These are phyloP conservation scores for Malus hybrid DNA, from an alignment of 331 rosid genomes.

Conservation along the genomic window DNA sequence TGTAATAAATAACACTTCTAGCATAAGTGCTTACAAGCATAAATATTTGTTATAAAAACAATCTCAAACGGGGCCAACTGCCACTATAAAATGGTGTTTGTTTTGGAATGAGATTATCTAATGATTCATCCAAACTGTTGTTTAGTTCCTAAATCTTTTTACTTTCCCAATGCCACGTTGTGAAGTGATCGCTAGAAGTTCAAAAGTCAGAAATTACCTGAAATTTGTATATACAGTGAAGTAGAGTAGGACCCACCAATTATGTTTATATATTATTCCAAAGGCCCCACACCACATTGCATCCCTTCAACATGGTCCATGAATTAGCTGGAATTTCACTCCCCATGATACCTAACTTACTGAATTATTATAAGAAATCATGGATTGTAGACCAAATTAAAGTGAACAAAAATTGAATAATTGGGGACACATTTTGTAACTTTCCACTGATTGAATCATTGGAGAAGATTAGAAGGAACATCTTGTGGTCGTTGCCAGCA, in stretches of 20 bases:
- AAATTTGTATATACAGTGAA: neutral
- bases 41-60: neutral
- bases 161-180: neutral
- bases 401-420: constrained; percentile 1
- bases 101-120: neutral
- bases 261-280: neutral
- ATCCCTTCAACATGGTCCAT: constrained; percentile 16
- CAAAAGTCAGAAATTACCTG: neutral
- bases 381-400: constrained; percentile 14
- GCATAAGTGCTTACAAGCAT: too few species aligned
- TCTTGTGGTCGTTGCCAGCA: constrained; percentile 15
- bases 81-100: neutral
- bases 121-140: constrained; percentile 1
- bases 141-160: neutral
- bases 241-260: constrained; percentile 5
- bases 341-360: constrained; percentile 4
- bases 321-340: constrained; percentile 7
- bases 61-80: neutral
- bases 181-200: neutral
- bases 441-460: neutral
- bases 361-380: constrained; percentile 13
- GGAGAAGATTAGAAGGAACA: constrained; percentile 16
- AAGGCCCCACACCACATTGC: neutral
- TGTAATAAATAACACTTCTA: too few species aligned
- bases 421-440: constrained; percentile 21